Evolutionary conservation across 108 stramenopile genomes (phyloP), one percentile per base, ranked within the genome.

Genomic region (Pelagomonas calceolata): DNA sequence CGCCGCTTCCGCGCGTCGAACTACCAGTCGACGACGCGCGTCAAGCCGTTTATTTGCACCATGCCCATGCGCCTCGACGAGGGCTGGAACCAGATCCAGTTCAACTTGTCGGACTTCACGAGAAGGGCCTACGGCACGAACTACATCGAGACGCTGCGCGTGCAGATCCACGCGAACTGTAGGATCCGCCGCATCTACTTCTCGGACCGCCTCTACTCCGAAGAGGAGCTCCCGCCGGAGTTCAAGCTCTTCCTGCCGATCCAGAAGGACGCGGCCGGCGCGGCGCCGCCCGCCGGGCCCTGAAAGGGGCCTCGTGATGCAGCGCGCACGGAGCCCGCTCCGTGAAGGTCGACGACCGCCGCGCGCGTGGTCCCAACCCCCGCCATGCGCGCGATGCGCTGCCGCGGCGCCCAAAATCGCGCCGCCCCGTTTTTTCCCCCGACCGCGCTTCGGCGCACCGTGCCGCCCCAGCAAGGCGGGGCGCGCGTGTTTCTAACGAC

Each of bases 51-150:
- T 78, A 94, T 94, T 72, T 94, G 93, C 80, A 91, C 92, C 31
- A 94, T 94, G 93, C 93, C 93, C 67, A 94, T 94, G 93, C 82
- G 90, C 34, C 78, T 94, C 63, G 93, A 94, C 68, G 93, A 94
- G 67, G 93, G 93, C 34, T 94, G 93, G 93, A 94, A 94, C 84
- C 93, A 94, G 80, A 91, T 94, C 65, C 93, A 94, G 78, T 94
- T 94, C 79, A 94, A 94, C 82, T 80, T 94, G 65, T 81, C 78
- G 44, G 93, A 94, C 74, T 94, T 94, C 78, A 91, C 90, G 46
- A 87, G 93, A n/a, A 82, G 93, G 31, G 93, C 93, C 7, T 94
- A 94, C 79, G 93, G 93, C 21, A 94, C 91, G 39, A 94, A 94
- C 71, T 94, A 92, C 72, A 87, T 94, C 70, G 93, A 94, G 80